These are phyloP conservation scores for Blastomyces emzantsi DNA, from an alignment of 2,329 filamentous ascomycete genomes.

Conservation along the genomic window DNA sequence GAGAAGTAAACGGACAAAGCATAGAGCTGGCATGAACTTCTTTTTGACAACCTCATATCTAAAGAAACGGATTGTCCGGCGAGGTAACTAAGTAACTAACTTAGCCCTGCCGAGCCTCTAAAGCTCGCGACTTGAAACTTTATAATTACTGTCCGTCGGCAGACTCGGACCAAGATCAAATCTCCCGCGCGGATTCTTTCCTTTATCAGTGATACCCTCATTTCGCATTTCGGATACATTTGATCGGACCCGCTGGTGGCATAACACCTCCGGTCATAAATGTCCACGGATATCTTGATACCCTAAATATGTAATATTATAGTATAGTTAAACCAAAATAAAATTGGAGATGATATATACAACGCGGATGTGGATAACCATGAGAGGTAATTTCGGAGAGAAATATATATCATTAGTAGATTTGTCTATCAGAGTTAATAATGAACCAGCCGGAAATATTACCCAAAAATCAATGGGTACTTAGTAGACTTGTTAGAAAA, in stretches of 20 bases:
- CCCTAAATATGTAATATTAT: no score
- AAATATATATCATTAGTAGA: neutral
- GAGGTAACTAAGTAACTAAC: neutral
- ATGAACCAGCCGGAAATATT: neutral
- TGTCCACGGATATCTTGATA: no score
- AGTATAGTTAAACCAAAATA: no score
- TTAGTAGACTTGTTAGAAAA: neutral
- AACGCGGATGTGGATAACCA: neutral
- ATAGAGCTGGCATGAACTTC: no score
- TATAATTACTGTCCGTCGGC: neutral
- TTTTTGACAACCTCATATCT: no score
- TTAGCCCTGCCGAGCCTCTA: neutral
- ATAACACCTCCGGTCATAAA: no score
- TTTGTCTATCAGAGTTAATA: neutral
- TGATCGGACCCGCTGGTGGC: neutral
- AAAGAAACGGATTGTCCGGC: no score
- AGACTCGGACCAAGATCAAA: neutral
- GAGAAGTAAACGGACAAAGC: no score
- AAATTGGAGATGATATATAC: no score
- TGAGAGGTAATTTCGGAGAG: neutral
- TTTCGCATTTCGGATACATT: neutral
- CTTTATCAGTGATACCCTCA: no score
- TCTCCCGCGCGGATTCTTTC: neutral
- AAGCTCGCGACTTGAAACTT: neutral
- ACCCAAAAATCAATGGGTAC: neutral